Evolutionary conservation across 345 rosid genomes (phyloP), one percentile per base, ranked within the genome.

Genomic region (Populus alba): DNA sequence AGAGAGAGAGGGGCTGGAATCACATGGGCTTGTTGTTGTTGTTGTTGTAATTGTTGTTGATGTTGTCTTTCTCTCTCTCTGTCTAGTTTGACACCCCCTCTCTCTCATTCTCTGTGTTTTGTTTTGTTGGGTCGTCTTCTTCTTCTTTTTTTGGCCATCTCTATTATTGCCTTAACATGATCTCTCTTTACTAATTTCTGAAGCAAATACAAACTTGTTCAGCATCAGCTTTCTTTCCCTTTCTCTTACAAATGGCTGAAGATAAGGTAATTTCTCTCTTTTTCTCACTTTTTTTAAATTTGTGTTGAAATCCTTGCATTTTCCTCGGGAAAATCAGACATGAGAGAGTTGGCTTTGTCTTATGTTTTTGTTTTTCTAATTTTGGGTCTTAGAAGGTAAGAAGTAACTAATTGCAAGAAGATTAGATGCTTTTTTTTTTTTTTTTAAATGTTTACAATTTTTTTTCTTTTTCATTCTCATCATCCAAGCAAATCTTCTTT

Each of bases 241-340:
- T 75, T 27, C 77, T 75, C 75, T 75, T 72, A 25, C 23, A 87
- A 86, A 92, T 90, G 97, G 91, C 94, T 72, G 92, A 92, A 55
- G 91, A 92, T 80, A 92, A 89, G 94, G 97, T 92, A 87, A 75
- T 81, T 45, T 71, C 49, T 13, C 29, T 72, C 66, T 69, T 8
- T 45, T 6, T 23, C 7, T 38, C n/a, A 2, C 23, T 9, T 22
- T 39, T 39, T 67, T n/a, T 8, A 33, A 33, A 33, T 23, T 71
- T 69, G 1, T 33, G 8, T 11, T 53, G 12, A 47, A 10, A 3
- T 57, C 43, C 20, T 39, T 15, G 16, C 47, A 33, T 68, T 61
- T 57, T 27, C 12, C 47, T 29, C 2, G 66, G 65, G 57, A 43
- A 22, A 27, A 8, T 41, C 72, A 65, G 49, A 7, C 47, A 22